Evolutionary conservation across 164 flowering plant species (phyloP), one percentile per base, ranked within the genome.

Genomic region (Macadamia integrifolia): DNA sequence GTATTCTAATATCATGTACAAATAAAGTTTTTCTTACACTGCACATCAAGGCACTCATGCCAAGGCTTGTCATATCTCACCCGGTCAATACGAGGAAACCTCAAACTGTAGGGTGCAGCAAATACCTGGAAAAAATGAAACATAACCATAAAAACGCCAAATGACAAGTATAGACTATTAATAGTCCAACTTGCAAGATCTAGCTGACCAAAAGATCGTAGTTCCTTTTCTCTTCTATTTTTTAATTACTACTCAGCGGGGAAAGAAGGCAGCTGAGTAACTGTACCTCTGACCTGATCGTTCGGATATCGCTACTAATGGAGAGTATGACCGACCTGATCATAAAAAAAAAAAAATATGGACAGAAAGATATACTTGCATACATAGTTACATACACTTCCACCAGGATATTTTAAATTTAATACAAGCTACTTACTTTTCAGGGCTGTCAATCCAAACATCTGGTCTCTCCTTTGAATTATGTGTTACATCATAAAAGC

Each of bases 361-460:
- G 48, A 75, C 32, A 63, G 10, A 44, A 18, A 69, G 46, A 60
- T 46, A 23, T 15, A 61, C 35, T 44, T 6, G n/a, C 40, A 35
- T 35, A 35, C 40, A 23, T 23, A 23, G 23, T 23, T 23, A 23
- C 23, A 35, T 35, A 35, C 40, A 35, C 40, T 35, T 35, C 5
- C 40, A 35, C 40, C 40, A 35, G 40, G 40, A 35, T 35, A 35
- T 35, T 35, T 35, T 35, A 35, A 35, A 35, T 35, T 29, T 46
- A 44, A 15, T 28, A 70, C 17, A 43, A 44, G 48, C 32, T 67
- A 46, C 85, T 82, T 43, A 92, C 95, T 89, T 95, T 78, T 95
- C 99, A 69, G 99, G 99, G 81, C 90, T 90, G 7, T 89, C 98
- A 77, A 95, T 80, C 99, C 99, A 92, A 70, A 95, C 98, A 87